Percentiles rank a stretch among this genome's conserved stretches.
Evolutionary conservation across 345 rosid species (phyloP).

Genomic region (Populus davidiana): DNA sequence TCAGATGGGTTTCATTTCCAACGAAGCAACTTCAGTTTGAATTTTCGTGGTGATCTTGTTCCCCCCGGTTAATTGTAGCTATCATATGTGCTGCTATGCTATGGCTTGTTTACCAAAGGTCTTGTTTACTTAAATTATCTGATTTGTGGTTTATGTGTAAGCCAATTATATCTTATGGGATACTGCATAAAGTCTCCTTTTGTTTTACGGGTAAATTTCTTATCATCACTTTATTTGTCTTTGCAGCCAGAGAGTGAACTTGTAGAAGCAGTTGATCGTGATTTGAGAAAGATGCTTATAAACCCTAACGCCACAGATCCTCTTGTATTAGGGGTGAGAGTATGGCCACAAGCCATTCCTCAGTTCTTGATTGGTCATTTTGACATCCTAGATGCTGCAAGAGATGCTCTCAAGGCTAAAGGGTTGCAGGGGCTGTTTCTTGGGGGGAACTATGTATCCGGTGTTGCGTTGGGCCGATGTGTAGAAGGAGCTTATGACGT

Average conservation of each 20-base stretch:
- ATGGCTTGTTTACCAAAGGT: too few relatives aligned
- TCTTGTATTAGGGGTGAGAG: conserved; percentile 58
- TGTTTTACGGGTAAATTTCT: background rate
- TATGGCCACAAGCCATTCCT: conserved; percentile 95
- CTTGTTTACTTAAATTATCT: background rate
- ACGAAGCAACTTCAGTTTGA: background rate
- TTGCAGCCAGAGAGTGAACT: conserved; percentile 59
- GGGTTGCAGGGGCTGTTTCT: conserved; percentile 69
- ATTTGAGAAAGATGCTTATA: conserved; percentile 87
- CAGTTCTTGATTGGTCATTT: conserved; percentile 87
- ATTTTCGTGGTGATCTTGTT: background rate
- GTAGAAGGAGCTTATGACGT: conserved; percentile 84
- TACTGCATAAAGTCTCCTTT: background rate
- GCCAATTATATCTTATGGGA: background rate
- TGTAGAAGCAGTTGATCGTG: conserved; percentile 84
- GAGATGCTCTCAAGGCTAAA: conserved; percentile 44
- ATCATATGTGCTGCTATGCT: background rate
- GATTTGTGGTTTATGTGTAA: background rate
- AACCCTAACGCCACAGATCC: conserved; percentile 76
- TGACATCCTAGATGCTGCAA: conserved; percentile 61
- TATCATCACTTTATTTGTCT: background rate
- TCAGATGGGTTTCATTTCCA: background rate
- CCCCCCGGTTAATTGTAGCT: background rate
- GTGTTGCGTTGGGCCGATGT: conserved; percentile 86
- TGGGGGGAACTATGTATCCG: conserved; percentile 78